phyloP scores from a whole-genome alignment of 177 flowering plant genomes.

The Vitis hybrid region DNA sequence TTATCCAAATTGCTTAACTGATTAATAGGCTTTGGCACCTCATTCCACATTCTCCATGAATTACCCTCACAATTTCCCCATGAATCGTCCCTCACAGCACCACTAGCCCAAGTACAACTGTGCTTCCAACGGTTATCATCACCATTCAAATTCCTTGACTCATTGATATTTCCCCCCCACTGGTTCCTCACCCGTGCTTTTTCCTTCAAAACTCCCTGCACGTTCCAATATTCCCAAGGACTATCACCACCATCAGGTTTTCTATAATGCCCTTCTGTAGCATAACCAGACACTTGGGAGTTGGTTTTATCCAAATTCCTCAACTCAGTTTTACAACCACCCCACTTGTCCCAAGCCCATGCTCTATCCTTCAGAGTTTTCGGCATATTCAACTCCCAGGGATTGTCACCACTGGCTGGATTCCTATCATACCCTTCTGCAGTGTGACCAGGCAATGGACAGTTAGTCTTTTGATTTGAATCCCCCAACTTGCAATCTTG shows the following conservation, averaged over 20 bases:
- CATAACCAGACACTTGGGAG: no score
- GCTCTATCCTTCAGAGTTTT: conserved; percentile 1
- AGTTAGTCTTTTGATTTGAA: conserved; percentile 11
- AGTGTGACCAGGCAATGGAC: not conserved
- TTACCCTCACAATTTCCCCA: conserved; percentile 15
- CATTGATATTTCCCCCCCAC: no score
- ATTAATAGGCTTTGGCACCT: no score
- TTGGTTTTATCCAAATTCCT: not conserved
- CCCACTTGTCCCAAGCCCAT: conserved; percentile 19
- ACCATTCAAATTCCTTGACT: not conserved
- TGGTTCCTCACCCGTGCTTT: no score
- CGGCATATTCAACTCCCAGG: conserved; percentile 24
- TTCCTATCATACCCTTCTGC: conserved; percentile 13
- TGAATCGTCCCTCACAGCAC: conserved; percentile 5
- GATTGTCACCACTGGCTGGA: conserved; percentile 15
- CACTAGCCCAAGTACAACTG: conserved; percentile 2
- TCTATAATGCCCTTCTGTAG: no score
- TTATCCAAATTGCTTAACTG: no score
- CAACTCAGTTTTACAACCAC: not conserved
- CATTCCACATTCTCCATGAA: not conserved
- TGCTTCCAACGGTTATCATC: conserved; percentile 28
- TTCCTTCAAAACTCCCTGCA: no score
- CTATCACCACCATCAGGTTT: conserved; percentile 6
- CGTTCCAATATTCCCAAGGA: conserved; percentile 18
- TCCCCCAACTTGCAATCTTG: conserved; percentile 2